phyloP scores from a whole-genome alignment of 805 yeast genomes.

The Starmerella sp. region DNA sequence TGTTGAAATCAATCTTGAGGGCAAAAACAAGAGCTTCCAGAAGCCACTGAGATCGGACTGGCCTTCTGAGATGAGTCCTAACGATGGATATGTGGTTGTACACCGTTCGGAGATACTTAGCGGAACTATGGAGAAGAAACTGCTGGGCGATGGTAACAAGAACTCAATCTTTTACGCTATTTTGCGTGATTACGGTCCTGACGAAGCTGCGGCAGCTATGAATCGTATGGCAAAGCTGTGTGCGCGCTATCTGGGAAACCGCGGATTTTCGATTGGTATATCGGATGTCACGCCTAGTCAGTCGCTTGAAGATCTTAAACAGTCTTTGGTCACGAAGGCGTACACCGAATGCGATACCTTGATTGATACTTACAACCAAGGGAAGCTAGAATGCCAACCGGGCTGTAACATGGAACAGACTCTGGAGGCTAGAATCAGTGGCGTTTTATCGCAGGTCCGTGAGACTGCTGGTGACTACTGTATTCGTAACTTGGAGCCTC shows the following conservation, averaged over 20 bases:
- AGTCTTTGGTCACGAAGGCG: slow-evolving; percentile 79
- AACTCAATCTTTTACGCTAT: slow-evolving; percentile 93
- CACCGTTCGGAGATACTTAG: slow-evolving; percentile 79
- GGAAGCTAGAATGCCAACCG: slow-evolving; percentile 93
- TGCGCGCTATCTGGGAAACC: slow-evolving; percentile 85
- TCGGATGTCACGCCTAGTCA: slow-evolving; percentile 91
- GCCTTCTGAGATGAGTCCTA: slow-evolving; percentile 92
- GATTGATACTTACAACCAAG: slow-evolving; percentile 64
- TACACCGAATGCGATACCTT: slow-evolving; percentile 85
- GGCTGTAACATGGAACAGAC: slow-evolving; percentile 99
- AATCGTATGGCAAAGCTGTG: slow-evolving; percentile 98
- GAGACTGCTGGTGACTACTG: slow-evolving; percentile 99
- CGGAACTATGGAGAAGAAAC: slow-evolving; percentile 95
- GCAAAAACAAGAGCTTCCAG: slow-evolving; percentile 78
- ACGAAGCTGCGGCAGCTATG: slow-evolving; percentile 92
- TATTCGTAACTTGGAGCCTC: slow-evolving; percentile 75
- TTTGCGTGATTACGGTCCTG: slow-evolving; percentile 91
- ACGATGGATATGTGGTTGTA: slow-evolving; percentile 87
- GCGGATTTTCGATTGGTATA: slow-evolving; percentile 96
- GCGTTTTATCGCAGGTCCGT: slow-evolving; percentile 89
- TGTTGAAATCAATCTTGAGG: slow-evolving; percentile 82
- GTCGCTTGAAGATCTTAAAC: slow-evolving; percentile 66
- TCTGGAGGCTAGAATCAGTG: slow-evolving; percentile 93
- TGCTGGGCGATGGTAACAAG: slow-evolving; percentile 95
- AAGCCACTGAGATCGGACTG: slow-evolving; percentile 56